Percentiles rank a stretch among this genome's conserved stretches.
phyloP scores from a whole-genome alignment of 2,329 filamentous ascomycete genomes.

The Neophaeococcomyces mojaviensis region DNA sequence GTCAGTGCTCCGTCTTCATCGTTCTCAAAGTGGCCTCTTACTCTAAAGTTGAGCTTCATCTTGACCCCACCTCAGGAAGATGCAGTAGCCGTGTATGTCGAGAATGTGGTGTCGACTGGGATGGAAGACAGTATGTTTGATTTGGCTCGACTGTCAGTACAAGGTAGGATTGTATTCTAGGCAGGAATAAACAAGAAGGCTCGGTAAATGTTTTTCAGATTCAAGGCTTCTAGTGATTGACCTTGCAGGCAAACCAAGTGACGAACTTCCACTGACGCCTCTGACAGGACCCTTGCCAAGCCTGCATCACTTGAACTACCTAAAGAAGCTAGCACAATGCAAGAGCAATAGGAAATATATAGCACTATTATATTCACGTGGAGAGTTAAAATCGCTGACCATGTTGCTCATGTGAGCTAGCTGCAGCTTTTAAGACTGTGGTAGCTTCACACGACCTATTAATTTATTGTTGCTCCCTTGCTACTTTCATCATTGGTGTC shows the following conservation, averaged over 20 bases:
- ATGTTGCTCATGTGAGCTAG: too few species aligned
- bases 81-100: neutral
- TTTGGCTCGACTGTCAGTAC: neutral
- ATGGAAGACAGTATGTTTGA: neutral
- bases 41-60: slow-evolving; percentile 69
- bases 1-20: slow-evolving; percentile 18
- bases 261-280: neutral
- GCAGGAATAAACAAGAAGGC: neutral
- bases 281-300: neutral
- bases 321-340: too few species aligned
- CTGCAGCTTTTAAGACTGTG: too few species aligned
- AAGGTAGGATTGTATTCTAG: neutral
- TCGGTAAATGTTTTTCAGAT: too few species aligned
- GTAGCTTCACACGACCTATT: too few species aligned
- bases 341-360: too few species aligned
- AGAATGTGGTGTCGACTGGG: neutral
- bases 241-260: neutral
- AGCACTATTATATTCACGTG: too few species aligned
- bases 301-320: too few species aligned
- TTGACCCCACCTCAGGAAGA: slow-evolving; percentile 27
- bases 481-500: too few species aligned
- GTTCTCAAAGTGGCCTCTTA: slow-evolving; percentile 27
- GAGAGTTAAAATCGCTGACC: too few species aligned
- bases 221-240: neutral
- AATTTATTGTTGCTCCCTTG: too few species aligned